phyloP scores from a whole-genome alignment of 768 basidiomycete species.

The Serendipita sp. region DNA sequence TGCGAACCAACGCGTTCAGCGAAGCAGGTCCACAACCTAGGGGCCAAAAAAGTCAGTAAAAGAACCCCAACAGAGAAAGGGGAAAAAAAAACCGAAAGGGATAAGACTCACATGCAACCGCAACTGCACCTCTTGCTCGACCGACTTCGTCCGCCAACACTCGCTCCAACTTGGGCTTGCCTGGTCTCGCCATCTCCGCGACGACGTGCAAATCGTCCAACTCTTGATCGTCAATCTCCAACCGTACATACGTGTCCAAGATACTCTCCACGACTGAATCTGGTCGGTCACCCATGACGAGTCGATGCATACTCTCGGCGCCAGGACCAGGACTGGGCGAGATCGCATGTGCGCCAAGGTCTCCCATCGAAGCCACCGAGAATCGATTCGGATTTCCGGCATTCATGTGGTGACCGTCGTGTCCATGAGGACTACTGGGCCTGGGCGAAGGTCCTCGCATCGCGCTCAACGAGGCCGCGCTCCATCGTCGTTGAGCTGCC shows the following conservation, averaged over 20 bases:
- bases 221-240: conserved; percentile 42
- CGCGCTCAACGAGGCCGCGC: neutral
- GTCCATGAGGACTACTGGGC: neutral
- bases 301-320: neutral
- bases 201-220: conserved; percentile 40
- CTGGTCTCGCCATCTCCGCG: conserved; percentile 45
- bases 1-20: conserved; percentile 51
- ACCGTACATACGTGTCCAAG: conserved; percentile 18
- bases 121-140: conserved; percentile 33
- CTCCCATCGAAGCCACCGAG: neutral
- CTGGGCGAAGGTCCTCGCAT: neutral
- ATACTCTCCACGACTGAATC: neutral
- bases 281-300: neutral
- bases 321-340: neutral
- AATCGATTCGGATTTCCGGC: neutral
- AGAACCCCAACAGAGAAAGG: neutral
- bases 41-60: neutral
- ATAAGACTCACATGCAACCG: conserved; percentile 49
- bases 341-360: neutral
- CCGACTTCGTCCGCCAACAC: conserved; percentile 52
- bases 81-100: neutral
- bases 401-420: neutral
- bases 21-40: conserved; percentile 62
- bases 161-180: conserved; percentile 46
- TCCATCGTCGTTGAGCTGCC: neutral